Base-by-base conservation (phyloP, 1,139 yeast genomes). In the Magnusiomyces tetraspermus region DNA sequence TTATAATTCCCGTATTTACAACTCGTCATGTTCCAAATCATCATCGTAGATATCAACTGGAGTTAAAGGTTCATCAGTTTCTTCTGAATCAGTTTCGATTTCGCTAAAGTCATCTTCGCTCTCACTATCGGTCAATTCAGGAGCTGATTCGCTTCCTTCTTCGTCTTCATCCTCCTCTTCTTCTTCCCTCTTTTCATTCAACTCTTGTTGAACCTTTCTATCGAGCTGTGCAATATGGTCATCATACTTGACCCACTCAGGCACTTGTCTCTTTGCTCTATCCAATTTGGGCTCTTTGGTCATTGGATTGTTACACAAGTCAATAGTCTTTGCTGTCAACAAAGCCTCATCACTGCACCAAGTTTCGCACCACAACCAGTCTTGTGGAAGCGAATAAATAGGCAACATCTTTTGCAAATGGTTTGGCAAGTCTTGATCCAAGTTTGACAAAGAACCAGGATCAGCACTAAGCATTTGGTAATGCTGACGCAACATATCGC, bases 311-410 rank as follows among this genome's bases (percentile, higher is more conserved):
- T 84, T 85, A 67, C 96, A 87, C 59, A 87, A 70, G 64, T 87
- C 96, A 59, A 87, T 83, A 23, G 90, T 84, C 63, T 81, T 84
- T 1, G 96, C 96, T 0, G 69, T 70, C 49, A 63, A 63, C 54
- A 83, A 68, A 30, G 78, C 71, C 49, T 76, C 83, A 59, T 80
- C 85, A n/a, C 81, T 73, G 64, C 96, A 86, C 96, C 96, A 88
- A 0, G 96, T 86, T 63, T 87, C 96, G 68, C 95, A 87, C 96
- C 96, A 88, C 41, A 86, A 71, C 94, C 95, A 88, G 48, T 85
- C 88, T 61, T 83, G 85, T 1, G 89, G 86, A 45, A 87, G 71
- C 23, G 94, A 83, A 62, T 73, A 77, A 26, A 88, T 88, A 46
- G 83, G 85, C 22, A 88, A 67, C 43, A 69, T 68, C 36, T 74